A percentile compares a stretch with the other conserved stretches of the same genome.
Evolutionary conservation across 257 asterid species (phyloP).

Genomic region (Verbascum thapsus): DNA sequence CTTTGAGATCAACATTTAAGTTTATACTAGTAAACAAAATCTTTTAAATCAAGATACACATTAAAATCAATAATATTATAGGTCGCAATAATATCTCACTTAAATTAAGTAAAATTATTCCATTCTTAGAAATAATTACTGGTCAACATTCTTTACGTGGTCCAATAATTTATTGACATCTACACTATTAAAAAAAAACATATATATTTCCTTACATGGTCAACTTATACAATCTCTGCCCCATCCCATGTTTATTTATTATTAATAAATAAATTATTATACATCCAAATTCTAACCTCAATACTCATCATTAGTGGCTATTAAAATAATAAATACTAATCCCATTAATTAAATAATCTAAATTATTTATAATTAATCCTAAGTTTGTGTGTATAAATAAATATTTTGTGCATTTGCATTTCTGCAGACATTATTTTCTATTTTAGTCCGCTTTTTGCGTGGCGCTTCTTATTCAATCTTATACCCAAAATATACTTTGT

Average conservation of each 20-base stretch:
- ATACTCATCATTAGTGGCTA: background rate
- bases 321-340: background rate
- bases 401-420: background rate
- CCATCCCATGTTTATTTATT: too few species aligned
- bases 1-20: background rate
- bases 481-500: slow-evolving; percentile 14
- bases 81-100: background rate
- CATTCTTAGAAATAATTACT: too few species aligned
- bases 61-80: too few species aligned
- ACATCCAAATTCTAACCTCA: too few species aligned
- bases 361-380: background rate
- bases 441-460: slow-evolving; percentile 30
- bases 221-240: background rate
- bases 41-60: too few species aligned
- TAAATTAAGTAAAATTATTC: background rate
- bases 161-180: slow-evolving; percentile 24
- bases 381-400: slow-evolving; percentile 16
- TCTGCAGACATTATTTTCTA: background rate
- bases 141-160: slow-evolving; percentile 15
- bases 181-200: background rate
- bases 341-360: too few species aligned
- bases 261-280: too few species aligned
- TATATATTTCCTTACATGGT: background rate
- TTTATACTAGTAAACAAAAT: background rate
- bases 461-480: slow-evolving; percentile 23